Percentiles rank a stretch among this genome's conserved stretches.
Evolutionary conservation across 345 rosid species (phyloP).

Genomic region (Hevea brasiliensis): DNA sequence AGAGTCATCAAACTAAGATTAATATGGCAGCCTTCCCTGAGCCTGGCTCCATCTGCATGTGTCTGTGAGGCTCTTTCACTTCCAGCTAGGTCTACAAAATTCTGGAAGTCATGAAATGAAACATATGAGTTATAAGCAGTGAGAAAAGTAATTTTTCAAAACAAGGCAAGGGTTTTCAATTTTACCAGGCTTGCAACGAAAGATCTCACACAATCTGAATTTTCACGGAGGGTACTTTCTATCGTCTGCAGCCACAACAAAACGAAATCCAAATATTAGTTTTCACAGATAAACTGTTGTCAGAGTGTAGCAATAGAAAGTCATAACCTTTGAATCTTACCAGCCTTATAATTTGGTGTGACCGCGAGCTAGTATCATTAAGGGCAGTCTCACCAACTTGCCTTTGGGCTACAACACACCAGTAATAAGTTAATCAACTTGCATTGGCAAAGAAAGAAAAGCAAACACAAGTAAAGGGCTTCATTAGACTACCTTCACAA

Average conservation of each 20-base stretch:
- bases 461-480: constrained; percentile 8
- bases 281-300: background rate
- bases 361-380: constrained; percentile 94
- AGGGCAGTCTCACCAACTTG: constrained; percentile 99
- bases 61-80: constrained; percentile 99
- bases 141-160: background rate
- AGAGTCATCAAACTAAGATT: constrained; percentile 98
- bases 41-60: constrained; percentile 92
- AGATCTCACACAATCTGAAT: constrained; percentile 92
- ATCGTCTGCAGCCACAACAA: constrained; percentile 60
- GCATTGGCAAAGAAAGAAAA: background rate
- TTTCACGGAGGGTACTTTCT: constrained; percentile 89
- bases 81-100: constrained; percentile 99
- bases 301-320: background rate
- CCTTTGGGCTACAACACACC: constrained; percentile 72
- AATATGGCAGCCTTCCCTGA: constrained; percentile 98
- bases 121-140: constrained; percentile 7
- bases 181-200: constrained; percentile 94
- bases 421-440: constrained; percentile 24
- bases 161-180: background rate
- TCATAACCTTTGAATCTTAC: constrained; percentile 39
- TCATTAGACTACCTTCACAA: constrained; percentile 72
- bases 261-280: constrained; percentile 25
- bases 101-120: constrained; percentile 54
- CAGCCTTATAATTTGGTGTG: constrained; percentile 97